Evolutionary conservation across 2,329 filamentous ascomycete species (phyloP), one percentile per base, ranked within the genome.

Genomic region (Trichoderma semiorbis): DNA sequence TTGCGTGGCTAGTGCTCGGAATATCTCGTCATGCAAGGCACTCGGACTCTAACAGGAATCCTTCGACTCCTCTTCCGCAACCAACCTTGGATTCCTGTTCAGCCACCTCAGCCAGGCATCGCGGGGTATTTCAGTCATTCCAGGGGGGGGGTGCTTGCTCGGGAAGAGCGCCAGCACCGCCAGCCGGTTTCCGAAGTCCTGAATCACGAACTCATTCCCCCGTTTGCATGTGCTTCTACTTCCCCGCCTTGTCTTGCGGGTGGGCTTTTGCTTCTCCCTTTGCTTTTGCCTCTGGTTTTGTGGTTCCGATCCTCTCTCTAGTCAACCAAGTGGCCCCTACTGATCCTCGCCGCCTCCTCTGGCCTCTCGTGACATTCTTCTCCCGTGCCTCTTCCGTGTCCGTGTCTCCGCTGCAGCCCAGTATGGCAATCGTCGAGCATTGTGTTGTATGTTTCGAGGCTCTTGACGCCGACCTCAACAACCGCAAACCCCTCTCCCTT

Each of bases 361-460:
- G 7, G 36, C 24, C 21, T 47, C 36, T 32, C 36, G 65, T 68
- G 65, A 68, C 55, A 39, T 60, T 28, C 36, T 21, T n/a, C 3
- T 63, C 30, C 36, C 58, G 53, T 43, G 21, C 11, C 62, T 30
- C n/a, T 7, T 61, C 43, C 34, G 30, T 63, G 39, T 39, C 53
- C 28, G 63, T 55, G 63, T 68, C 65, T 47, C 70, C 58, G 47
- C 30, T 58, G 26, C 66, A 62, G 26, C 57, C 72, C 69, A 63
- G 58, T 75, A 98, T 98, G 95, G 95, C 96, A 63, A 92, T 92
- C 71, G 83, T 89, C 77, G 91, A 91, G 72, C 95, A 98, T 83
- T 98, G 95, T 82, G 90, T 95, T 78, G 95, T 91, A 82, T 98
- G 95, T 85, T 98, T 99, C 85, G 96, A 99, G 83, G 87, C 87